Evolutionary conservation across 2,329 filamentous ascomycete species (phyloP), one percentile per base, ranked within the genome.

Genomic region (Teratosphaeria nubilosa): DNA sequence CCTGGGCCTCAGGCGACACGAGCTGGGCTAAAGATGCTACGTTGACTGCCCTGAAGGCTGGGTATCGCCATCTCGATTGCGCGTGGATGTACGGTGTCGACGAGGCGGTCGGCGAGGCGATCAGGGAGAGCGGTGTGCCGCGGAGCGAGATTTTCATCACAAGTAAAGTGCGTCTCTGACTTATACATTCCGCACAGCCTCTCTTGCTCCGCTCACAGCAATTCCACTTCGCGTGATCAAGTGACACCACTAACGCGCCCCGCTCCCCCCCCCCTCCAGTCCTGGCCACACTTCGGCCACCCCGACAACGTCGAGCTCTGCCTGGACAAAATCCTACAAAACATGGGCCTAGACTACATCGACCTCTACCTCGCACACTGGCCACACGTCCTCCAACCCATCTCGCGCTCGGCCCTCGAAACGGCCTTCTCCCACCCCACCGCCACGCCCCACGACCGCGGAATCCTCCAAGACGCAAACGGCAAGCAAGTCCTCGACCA

Each of bases 331-430:
- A 74, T 74, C 22, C 64, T 78, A 9, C 59, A 70, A 51, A 65
- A 72, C 11, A 68, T 77, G 48, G 69, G 70, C 0, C 63, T 79
- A 5, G 70, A 76, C 5, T 74, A 73, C 58, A 68, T 76, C 14
- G 74, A 77, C 58, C 68, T 75, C 52, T 75, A 74, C 56, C 68
- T 77, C 9, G 72, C 77, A 1, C 75, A 78, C 56, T 77, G 77
- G 16, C 77, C 67, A 7, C 56, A 60, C 16, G 62, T 63, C 11
- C 59, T 58, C 51, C 62, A 65, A 34, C 59, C 60, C 10, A 41
- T 58, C 5, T 64, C 61, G 6, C 54, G 60, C 5, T 32, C 60
- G 51, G 61, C 58, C 20, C 58, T 67, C 11, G 58, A 66, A 55
- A 60, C 63, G 24, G 60, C 63, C 5, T 22, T 52, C 14, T 48